Base-by-base conservation (phyloP, 2,329 filamentous ascomycete species). In the Fusarium sp. region DNA sequence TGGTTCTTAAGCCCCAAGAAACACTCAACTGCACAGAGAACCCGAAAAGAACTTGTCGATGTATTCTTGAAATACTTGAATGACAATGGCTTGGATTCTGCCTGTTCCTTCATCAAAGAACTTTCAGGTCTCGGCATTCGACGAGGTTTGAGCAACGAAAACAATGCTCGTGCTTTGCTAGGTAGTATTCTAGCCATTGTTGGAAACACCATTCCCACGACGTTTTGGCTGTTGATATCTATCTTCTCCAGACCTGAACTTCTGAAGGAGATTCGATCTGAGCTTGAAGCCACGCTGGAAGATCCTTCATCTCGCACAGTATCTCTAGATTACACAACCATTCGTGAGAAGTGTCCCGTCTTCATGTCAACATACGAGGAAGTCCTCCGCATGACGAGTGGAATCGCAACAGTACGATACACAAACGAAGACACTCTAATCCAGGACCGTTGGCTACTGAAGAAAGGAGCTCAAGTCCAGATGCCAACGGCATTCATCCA, bases 401-500 rank as follows among this genome's bases (percentile, higher is more conserved):
- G 67, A 1, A 70, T 67, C 1, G 67, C 67, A 9, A 70, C 67
- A 8, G 67, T 70, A 10, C 36, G 67, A 10, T 70, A 67, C 35
- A 70, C 67, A 1, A 70, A 70, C 7, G 67, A 70, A 25, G 67
- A 70, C 5, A 70, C 67, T 1, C 10, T 70, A 0, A 61, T 70
- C 3, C 58, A 65, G 5, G 39, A 47, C 10, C 63, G 67, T 0
- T 70, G 67, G 67, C 37, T 70, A 0, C 13, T 70, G 15, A 70
- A 70, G 53, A 70, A 70, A 47, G 67, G 67, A 2, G 53, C 67
- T 4, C 67, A 70, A 39, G 66, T 70, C 0, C 67, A 70, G 46
- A 70, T 70, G 67, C 67, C 67, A 11, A 70, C 67, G 5, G 67
- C 67, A 0, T 70, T 70, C 37, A 70, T 70, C 23, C 67, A 70